Percentiles rank a stretch among this genome's conserved stretches.
These are phyloP conservation scores for Paraleonurus japonicus DNA, from an alignment of 257 asterid genomes.

Conservation along the genomic window DNA sequence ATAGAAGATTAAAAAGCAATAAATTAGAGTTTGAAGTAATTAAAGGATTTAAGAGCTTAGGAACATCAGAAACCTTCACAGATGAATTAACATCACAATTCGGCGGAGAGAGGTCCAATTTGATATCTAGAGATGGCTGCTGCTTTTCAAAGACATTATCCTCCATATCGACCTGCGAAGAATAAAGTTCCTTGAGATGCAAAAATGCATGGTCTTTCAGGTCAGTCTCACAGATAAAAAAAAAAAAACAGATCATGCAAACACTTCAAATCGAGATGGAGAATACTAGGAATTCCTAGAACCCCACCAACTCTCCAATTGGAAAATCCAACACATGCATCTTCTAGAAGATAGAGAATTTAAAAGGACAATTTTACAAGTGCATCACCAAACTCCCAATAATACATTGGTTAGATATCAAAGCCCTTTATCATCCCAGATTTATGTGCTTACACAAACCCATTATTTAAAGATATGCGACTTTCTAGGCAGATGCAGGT, in stretches of 20 bases:
- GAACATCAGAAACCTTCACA: slow-evolving; percentile 56
- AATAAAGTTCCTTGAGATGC: slow-evolving; percentile 20
- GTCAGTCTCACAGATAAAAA: background rate
- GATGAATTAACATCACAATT: slow-evolving; percentile 47
- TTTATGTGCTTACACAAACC: background rate
- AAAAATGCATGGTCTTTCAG: background rate
- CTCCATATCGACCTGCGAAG: slow-evolving; percentile 43
- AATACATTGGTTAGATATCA: slow-evolving; percentile 7
- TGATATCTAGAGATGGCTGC: slow-evolving; percentile 60
- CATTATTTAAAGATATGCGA: background rate
- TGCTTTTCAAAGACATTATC: slow-evolving; percentile 40
- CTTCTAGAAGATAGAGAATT: background rate
- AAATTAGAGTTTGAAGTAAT: slow-evolving; percentile 1
- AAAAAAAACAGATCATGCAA: background rate
- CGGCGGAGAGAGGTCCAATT: slow-evolving; percentile 59
- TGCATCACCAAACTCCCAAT: background rate
- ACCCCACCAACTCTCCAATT: background rate
- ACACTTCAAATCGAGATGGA: background rate
- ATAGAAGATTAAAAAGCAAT: slow-evolving; percentile 12
- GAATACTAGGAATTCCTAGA: background rate
- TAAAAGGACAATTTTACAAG: slow-evolving; percentile 4
- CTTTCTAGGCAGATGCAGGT: background rate
- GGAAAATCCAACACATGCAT: background rate
- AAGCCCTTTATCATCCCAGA: slow-evolving; percentile 10
- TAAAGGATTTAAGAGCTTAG: slow-evolving; percentile 19